Conservation (phyloP, 192 early-diverging fungal genomes). For the Spinellus fusiger region DNA sequence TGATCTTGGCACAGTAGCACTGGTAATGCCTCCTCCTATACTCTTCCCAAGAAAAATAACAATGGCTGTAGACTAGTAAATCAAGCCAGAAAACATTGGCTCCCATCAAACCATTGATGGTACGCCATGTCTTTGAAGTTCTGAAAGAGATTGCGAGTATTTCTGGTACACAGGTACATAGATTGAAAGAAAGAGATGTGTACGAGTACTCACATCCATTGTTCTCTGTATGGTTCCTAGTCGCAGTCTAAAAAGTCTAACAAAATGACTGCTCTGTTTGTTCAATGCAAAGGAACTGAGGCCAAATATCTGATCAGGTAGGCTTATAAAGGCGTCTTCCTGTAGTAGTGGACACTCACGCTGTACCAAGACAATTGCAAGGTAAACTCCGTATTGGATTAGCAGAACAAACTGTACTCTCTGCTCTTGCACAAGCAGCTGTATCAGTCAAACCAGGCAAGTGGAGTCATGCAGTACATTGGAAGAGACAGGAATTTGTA, state of each 20-base stretch:
- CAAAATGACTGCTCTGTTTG: constrained; percentile 71
- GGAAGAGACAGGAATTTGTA: not conserved
- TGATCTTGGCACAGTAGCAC: constrained; percentile 88
- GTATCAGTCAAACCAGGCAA: constrained; percentile 54
- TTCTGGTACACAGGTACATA: constrained; percentile 63
- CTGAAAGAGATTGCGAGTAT: constrained; percentile 84
- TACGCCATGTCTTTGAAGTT: constrained; percentile 75
- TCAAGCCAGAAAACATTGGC: constrained; percentile 83
- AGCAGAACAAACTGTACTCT: constrained; percentile 88
- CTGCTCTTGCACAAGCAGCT: constrained; percentile 81
- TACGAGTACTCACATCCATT: not conserved
- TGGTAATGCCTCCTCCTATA: constrained; percentile 34
- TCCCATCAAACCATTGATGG: constrained; percentile 72
- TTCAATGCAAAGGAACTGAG: constrained; percentile 70
- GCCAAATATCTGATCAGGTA: constrained; percentile 83
- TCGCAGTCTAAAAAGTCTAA: constrained; percentile 72
- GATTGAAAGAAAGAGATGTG: not conserved
- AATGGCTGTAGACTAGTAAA: constrained; percentile 51
- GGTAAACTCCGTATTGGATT: constrained; percentile 95
- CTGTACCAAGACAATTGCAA: constrained; percentile 82
- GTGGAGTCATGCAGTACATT: not conserved
- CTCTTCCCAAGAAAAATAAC: not conserved
- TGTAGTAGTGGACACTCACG: too few species aligned
- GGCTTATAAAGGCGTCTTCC: not conserved
- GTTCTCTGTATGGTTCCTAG: constrained; percentile 28